phyloP scores from a whole-genome alignment of 345 rosid genomes.

The Brassica incana region DNA sequence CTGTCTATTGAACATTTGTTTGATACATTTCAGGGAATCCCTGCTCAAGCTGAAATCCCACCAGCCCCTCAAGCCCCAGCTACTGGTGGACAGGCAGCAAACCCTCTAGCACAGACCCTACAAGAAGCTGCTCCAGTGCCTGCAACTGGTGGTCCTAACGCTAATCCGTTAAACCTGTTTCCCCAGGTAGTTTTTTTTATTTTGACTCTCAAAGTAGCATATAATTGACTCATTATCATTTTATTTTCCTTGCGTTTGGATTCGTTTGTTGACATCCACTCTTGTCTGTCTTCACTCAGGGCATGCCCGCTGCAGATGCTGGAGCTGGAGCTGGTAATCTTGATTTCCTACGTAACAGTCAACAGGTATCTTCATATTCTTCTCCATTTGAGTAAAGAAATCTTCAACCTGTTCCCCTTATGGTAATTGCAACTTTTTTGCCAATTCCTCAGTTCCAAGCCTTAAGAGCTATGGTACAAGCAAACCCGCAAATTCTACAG shows the following conservation, averaged over 20 bases:
- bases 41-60: conserved; percentile 44
- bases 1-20: neutral
- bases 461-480: conserved; percentile 82
- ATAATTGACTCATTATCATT: neutral
- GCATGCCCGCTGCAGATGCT: conserved; percentile 79
- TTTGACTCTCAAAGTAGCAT: neutral
- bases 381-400: neutral
- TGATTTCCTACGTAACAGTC: conserved; percentile 91
- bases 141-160: conserved; percentile 41
- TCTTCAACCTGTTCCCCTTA: neutral
- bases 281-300: conserved; percentile 48
- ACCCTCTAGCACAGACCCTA: conserved; percentile 36
- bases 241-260: neutral
- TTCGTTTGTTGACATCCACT: conserved; percentile 10
- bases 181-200: conserved; percentile 33
- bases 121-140: conserved; percentile 36
- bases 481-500: conserved; percentile 86
- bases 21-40: conserved; percentile 36
- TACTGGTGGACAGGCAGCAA: conserved; percentile 37
- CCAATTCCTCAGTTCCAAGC: conserved; percentile 65
- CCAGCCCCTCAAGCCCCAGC: conserved; percentile 37
- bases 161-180: conserved; percentile 40
- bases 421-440: neutral
- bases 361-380: conserved; percentile 53
- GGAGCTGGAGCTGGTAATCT: conserved; percentile 78